Evolutionary conservation across 768 basidiomycete genomes (phyloP).

Genomic region (Hypsizygus marmoreus): DNA sequence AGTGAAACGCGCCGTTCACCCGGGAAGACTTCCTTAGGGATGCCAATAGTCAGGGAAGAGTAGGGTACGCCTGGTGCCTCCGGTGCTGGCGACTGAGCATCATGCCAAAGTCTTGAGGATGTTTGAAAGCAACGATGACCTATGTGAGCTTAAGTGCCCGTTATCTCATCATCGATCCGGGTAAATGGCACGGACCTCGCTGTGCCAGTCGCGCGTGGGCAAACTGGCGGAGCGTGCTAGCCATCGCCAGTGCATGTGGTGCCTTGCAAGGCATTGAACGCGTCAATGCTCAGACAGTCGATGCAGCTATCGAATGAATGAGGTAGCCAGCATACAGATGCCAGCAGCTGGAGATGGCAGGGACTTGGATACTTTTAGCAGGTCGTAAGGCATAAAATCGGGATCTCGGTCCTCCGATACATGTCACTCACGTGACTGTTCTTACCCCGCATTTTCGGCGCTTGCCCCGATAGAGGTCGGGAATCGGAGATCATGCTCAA

Average conservation of each 20-base stretch:
- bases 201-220: constrained; percentile 9
- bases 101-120: constrained; percentile 27
- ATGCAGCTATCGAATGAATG: constrained; percentile 1
- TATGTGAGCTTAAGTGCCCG: constrained; percentile 10
- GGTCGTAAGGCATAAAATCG: no score
- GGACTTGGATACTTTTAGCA: no score
- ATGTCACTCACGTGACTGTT: no score
- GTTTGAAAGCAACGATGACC: constrained; percentile 36
- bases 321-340: constrained; percentile 10
- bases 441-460: no score
- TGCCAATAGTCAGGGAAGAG: constrained; percentile 71
- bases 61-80: constrained; percentile 54
- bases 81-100: constrained; percentile 27
- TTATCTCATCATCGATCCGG: constrained; percentile 1
- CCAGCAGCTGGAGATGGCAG: neutral
- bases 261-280: constrained; percentile 34
- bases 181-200: constrained; percentile 17
- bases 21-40: constrained; percentile 76
- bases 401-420: no score
- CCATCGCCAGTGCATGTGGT: constrained; percentile 27
- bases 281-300: constrained; percentile 9
- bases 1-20: constrained; percentile 81
- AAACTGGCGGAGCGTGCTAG: constrained; percentile 24
- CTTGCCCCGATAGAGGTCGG: no score
- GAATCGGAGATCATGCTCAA: no score